A percentile compares a stretch with the other conserved stretches of the same genome.
phyloP scores from a whole-genome alignment of 2,329 filamentous ascomycete genomes.

The Aspergillus hortae region DNA sequence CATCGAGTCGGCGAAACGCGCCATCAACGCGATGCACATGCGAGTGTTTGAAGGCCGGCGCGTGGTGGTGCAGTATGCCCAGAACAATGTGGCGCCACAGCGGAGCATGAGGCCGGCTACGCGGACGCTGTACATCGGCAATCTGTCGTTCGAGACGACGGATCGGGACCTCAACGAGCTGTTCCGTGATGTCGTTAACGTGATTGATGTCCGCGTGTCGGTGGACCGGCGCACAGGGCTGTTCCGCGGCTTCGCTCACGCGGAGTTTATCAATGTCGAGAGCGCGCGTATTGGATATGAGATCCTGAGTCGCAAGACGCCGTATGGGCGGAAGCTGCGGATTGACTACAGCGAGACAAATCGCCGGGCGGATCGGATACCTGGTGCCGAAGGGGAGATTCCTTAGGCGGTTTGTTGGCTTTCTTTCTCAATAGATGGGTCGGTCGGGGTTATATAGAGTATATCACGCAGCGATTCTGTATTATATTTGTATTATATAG shows the following conservation, averaged over 20 bases:
- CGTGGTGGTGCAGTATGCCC: conserved; percentile 60
- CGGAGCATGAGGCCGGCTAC: conserved; percentile 45
- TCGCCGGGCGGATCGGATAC: background rate
- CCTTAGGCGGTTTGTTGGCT: background rate
- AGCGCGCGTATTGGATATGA: conserved; percentile 61
- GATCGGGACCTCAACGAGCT: conserved; percentile 77
- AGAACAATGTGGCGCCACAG: conserved; percentile 16
- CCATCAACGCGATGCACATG: conserved; percentile 58
- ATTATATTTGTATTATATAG: conserved; percentile 5
- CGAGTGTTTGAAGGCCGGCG: conserved; percentile 62
- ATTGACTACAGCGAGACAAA: conserved; percentile 57
- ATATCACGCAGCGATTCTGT: background rate
- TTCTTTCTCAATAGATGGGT: background rate
- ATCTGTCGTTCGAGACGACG: conserved; percentile 81
- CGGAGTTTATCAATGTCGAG: conserved; percentile 68
- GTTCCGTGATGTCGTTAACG: conserved; percentile 66
- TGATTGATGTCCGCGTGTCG: conserved; percentile 74
- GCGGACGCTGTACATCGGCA: conserved; percentile 75
- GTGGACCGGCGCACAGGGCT: conserved; percentile 78
- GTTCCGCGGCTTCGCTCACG: conserved; percentile 79
- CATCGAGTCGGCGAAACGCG: conserved; percentile 51
- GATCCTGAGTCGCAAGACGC: conserved; percentile 51
- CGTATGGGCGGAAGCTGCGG: conserved; percentile 65
- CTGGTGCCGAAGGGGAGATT: background rate
- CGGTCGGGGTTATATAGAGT: conserved; percentile 2